Conservation (phyloP, 208 protist genomes). For the Angomonas ambiguus region DNA sequence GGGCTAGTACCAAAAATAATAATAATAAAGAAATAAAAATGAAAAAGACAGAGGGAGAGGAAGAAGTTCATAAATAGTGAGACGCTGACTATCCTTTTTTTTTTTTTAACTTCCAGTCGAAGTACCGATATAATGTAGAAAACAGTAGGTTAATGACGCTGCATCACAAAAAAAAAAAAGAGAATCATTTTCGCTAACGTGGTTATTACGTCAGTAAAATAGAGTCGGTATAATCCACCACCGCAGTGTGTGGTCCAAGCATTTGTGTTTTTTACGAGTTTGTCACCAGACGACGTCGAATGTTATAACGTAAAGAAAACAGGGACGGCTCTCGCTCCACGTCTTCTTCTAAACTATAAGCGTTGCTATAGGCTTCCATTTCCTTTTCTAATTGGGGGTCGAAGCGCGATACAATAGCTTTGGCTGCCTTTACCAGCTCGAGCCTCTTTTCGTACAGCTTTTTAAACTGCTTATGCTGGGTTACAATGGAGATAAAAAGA, state of each 20-base stretch:
- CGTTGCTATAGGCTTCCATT: slow-evolving; percentile 48
- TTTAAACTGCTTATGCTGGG: slow-evolving; percentile 83
- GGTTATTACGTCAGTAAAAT: too few relatives aligned
- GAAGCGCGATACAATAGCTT: slow-evolving; percentile 56
- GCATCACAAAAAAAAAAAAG: not conserved
- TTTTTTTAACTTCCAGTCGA: not conserved
- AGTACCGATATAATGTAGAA: too few relatives aligned
- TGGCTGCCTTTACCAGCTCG: slow-evolving; percentile 49
- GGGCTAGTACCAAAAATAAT: too few relatives aligned
- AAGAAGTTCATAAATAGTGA: slow-evolving; percentile 4
- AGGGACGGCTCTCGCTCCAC: slow-evolving; percentile 73
- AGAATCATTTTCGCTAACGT: not conserved
- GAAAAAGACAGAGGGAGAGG: slow-evolving; percentile 6
- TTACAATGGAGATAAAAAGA: slow-evolving; percentile 84
- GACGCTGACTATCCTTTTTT: not conserved
- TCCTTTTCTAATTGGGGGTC: slow-evolving; percentile 74
- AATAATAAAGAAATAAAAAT: slow-evolving; percentile 22
- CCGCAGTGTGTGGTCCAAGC: not conserved
- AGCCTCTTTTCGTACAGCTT: slow-evolving; percentile 80
- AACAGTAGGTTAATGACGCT: too few relatives aligned
- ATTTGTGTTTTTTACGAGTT: not conserved
- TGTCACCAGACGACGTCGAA: slow-evolving; percentile 31
- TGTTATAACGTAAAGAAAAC: slow-evolving; percentile 81
- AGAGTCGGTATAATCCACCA: too few relatives aligned
- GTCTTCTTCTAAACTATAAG: slow-evolving; percentile 35